Percentiles rank a stretch among this genome's conserved stretches.
phyloP scores from a whole-genome alignment of 192 early-diverging fungal genomes.

The Umbelopsis isabellina region DNA sequence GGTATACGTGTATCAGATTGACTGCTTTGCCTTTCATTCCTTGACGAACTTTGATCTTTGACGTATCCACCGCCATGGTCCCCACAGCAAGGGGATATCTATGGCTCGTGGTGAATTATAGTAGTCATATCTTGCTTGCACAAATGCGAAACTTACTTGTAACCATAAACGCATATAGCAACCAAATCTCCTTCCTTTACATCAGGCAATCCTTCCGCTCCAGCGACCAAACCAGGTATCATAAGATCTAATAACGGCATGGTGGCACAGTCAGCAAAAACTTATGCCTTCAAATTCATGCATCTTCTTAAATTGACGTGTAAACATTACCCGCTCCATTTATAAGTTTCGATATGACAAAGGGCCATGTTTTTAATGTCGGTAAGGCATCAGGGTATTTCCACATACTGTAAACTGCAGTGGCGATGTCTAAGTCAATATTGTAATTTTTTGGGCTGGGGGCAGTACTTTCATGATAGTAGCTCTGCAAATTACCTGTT shows the following conservation, averaged over 20 bases:
- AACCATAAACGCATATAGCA: conserved; percentile 56
- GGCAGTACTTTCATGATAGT: background rate
- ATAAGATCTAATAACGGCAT: conserved; percentile 59
- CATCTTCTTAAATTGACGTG: background rate
- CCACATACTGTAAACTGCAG: conserved; percentile 80
- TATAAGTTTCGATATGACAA: conserved; percentile 72
- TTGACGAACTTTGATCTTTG: conserved; percentile 45
- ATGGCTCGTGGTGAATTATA: background rate
- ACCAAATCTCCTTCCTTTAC: conserved; percentile 56
- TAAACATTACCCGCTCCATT: conserved; percentile 63
- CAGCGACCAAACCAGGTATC: conserved; percentile 71
- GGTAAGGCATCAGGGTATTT: conserved; percentile 67
- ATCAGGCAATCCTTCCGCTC: conserved; percentile 48
- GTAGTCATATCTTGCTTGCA: background rate
- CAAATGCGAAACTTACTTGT: conserved; percentile 39
- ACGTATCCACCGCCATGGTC: conserved; percentile 58
- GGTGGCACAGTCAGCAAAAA: background rate
- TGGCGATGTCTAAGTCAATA: background rate
- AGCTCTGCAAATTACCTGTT: conserved; percentile 46
- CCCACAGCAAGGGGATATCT: conserved; percentile 70
- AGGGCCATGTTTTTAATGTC: conserved; percentile 66
- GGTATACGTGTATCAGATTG: conserved; percentile 70
- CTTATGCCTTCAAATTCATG: background rate
- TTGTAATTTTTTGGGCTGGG: background rate
- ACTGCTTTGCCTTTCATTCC: conserved; percentile 84